These are phyloP conservation scores for Haematococcus lacustris DNA, from an alignment of 139 green algal species.

Conservation along the genomic window DNA sequence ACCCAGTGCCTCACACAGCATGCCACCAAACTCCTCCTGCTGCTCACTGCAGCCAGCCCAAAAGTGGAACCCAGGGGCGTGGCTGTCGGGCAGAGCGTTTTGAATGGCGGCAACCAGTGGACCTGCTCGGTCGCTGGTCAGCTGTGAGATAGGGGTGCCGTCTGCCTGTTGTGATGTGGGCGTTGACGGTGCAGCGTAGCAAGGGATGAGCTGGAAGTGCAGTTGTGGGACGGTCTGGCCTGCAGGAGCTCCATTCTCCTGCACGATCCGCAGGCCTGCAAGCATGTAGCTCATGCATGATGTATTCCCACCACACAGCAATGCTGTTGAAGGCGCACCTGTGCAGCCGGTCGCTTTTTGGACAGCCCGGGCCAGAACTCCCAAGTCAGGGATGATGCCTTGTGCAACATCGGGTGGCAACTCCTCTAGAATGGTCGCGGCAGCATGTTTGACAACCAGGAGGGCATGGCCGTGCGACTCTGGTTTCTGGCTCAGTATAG, in stretches of 20 bases:
- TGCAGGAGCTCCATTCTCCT: slow-evolving; percentile 30
- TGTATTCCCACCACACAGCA: not conserved
- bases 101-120: too few species aligned
- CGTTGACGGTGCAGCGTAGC: slow-evolving; percentile 3
- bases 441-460: slow-evolving; percentile 32
- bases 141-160: not conserved
- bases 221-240: slow-evolving; percentile 44
- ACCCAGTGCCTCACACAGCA: slow-evolving; percentile 13
- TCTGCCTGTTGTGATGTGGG: not conserved
- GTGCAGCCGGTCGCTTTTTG: slow-evolving; percentile 24
- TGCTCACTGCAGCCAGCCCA: slow-evolving; percentile 20
- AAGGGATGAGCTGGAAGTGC: slow-evolving; percentile 45
- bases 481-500: slow-evolving; percentile 30
- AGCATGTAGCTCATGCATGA: not conserved
- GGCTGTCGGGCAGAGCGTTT: not conserved
- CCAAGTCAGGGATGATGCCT: slow-evolving; percentile 23
- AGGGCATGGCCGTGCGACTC: slow-evolving; percentile 27
- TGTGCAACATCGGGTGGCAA: not conserved
- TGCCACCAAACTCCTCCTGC: slow-evolving; percentile 35
- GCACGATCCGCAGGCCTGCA: slow-evolving; percentile 18
- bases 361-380: slow-evolving; percentile 23
- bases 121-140: not conserved
- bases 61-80: slow-evolving; percentile 4
- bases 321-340: not conserved
- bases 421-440: slow-evolving; percentile 27